Evolutionary conservation across 2,329 filamentous ascomycete species (phyloP).

Genomic region (Neofusicoccum parvum): DNA sequence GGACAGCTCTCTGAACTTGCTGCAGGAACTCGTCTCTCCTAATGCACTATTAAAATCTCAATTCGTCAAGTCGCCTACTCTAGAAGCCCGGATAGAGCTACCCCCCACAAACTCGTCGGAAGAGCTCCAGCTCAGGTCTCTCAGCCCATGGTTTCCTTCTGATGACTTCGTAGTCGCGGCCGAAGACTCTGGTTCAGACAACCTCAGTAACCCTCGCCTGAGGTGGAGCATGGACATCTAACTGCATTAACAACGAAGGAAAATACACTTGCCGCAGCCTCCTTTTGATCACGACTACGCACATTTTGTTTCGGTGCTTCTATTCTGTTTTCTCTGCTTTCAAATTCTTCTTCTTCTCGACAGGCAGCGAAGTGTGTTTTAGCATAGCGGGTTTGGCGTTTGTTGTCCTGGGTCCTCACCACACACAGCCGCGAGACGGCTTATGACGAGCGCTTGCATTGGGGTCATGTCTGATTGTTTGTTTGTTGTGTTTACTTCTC

Average conservation of each 20-base stretch:
- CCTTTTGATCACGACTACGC: not conserved
- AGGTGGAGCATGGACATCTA: slow-evolving; percentile 49
- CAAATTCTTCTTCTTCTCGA: not conserved
- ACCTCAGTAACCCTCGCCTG: slow-evolving; percentile 37
- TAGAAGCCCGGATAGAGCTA: slow-evolving; percentile 41
- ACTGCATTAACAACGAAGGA: slow-evolving; percentile 18
- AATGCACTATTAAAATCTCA: slow-evolving; percentile 36
- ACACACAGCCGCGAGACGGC: slow-evolving; percentile 19
- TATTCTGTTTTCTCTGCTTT: not conserved
- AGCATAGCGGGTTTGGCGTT: slow-evolving; percentile 22
- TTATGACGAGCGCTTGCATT: slow-evolving; percentile 21
- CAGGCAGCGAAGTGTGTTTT: slow-evolving; percentile 9
- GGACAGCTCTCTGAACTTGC: slow-evolving; percentile 41
- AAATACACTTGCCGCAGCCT: not conserved
- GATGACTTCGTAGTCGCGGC: slow-evolving; percentile 27
- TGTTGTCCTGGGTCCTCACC: slow-evolving; percentile 6
- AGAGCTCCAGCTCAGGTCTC: slow-evolving; percentile 27
- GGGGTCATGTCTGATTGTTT: slow-evolving; percentile 13
- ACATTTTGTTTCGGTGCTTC: not conserved
- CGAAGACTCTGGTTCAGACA: slow-evolving; percentile 36
- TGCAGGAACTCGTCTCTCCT: slow-evolving; percentile 43
- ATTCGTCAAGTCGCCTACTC: slow-evolving; percentile 40
- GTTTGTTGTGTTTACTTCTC: not conserved
- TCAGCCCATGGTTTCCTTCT: slow-evolving; percentile 23
- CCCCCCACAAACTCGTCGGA: slow-evolving; percentile 36